Conservation (phyloP, 192 early-diverging fungal species). For the Rhizophagus clarus region DNA sequence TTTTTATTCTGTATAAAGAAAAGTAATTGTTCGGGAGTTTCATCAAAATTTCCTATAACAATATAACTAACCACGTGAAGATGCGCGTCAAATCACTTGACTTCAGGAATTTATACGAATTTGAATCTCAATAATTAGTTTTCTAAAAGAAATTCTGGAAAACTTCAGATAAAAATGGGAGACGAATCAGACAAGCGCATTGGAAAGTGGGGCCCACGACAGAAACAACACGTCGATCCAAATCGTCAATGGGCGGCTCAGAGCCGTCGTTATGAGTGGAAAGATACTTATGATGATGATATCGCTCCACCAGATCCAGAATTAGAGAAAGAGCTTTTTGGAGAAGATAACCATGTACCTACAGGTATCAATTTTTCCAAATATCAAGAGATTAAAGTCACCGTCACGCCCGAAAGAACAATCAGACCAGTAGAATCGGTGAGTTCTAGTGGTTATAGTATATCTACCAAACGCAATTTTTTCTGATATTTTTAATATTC, state of each 20-base stretch:
- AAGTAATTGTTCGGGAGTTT: no score
- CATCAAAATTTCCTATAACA: no score
- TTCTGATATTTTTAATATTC: background rate
- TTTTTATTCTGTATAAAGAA: no score
- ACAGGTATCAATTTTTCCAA: conserved; percentile 80
- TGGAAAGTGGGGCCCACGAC: conserved; percentile 33
- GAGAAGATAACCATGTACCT: conserved; percentile 56
- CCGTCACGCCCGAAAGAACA: conserved; percentile 56
- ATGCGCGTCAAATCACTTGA: no score
- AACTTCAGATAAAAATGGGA: no score
- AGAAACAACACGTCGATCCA: conserved; percentile 39
- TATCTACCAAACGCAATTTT: background rate
- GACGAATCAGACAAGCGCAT: background rate
- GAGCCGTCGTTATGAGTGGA: conserved; percentile 54
- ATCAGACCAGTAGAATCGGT: conserved; percentile 54
- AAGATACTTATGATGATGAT: conserved; percentile 54
- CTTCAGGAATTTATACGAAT: background rate
- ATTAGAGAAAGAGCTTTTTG: conserved; percentile 67
- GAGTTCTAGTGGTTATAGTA: background rate
- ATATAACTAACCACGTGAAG: no score
- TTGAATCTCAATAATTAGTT: no score
- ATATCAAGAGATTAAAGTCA: conserved; percentile 73
- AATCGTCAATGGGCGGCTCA: conserved; percentile 46
- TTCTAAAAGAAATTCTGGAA: no score
- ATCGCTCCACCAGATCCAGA: conserved; percentile 60